Evolutionary conservation across 78 protist genomes (phyloP), one percentile per base, ranked within the genome.

Genomic region (Isochrysis galbana): DNA sequence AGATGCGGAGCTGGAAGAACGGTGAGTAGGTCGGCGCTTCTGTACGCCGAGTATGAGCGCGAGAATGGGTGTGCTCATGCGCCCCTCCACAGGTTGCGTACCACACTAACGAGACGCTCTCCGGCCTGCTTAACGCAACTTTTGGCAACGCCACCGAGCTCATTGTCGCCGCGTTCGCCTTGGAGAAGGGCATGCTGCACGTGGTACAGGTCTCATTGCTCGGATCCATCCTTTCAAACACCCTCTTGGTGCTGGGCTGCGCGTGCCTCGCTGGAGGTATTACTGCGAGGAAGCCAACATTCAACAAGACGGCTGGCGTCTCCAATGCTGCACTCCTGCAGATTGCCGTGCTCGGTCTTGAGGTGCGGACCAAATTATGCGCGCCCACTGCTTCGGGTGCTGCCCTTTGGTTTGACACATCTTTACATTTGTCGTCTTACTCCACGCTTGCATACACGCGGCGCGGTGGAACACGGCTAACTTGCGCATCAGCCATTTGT

Each of bases 91-190:
- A 54, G 39, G 87, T 94, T 0, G 90, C 93, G 46, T 1, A 7
- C 38, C 95, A 77, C 77, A 91, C 93, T 25, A 46, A 32, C 74
- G 92, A 94, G 44, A 44, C 89, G 26, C 14, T 93, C 78, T 91
- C 94, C 41, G 96, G 94, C 17, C 89, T 95, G 39, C 89, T 95
- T 61, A 95, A 95, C 86, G 96, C 95, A 11, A 95, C 96, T 17
- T 95, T 95, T 29, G 96, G 96, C 78, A 94, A 93, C 47, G 94
- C 94, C 21, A 89, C 90, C 23, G 96, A 95, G 89, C 42, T 95
- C 45, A 94, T 95, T 29, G 82, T 95, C 69, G 11, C 90, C 39
- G 0, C 92, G 77, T 38, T 90, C 44, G 94, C 95, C 46, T 94
- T 95, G 21, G 0, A 46, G 7, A 5, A 1, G 41, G 91, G 91